These are phyloP conservation scores for Nymphaea colorata DNA, from an alignment of 164 flowering plant genomes.

Conservation along the genomic window DNA sequence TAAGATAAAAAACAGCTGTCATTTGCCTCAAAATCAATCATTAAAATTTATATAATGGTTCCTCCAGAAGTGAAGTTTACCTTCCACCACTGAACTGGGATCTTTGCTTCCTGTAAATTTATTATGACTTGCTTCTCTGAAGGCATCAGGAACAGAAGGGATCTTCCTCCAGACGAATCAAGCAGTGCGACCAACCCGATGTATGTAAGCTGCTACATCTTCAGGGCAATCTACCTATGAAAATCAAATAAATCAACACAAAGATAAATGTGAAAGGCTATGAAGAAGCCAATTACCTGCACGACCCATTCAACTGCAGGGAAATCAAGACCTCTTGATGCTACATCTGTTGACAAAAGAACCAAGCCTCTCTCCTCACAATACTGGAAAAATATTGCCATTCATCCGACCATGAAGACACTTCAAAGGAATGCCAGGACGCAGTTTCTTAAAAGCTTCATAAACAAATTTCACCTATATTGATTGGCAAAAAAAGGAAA, in stretches of 20 bases:
- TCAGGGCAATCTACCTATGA: constrained; percentile 87
- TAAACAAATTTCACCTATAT: constrained; percentile 70
- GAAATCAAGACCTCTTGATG: constrained; percentile 93
- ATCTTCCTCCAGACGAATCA: constrained; percentile 66
- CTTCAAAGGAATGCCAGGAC: constrained; percentile 85
- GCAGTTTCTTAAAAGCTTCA: constrained; percentile 84
- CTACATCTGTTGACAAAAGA: constrained; percentile 83
- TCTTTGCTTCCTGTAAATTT: constrained; percentile 52
- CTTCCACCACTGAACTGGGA: constrained; percentile 49
- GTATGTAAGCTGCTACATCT: constrained; percentile 78
- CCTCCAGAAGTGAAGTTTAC: constrained; percentile 16
- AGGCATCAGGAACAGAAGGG: constrained; percentile 66
- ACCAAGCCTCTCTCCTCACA: constrained; percentile 51
- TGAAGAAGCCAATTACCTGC: constrained; percentile 35
- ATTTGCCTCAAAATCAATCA: constrained; percentile 41
- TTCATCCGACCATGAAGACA: constrained; percentile 91
- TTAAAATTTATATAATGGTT: neutral
- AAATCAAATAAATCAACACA: neutral
- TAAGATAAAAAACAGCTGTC: neutral
- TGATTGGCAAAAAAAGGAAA: constrained; percentile 2
- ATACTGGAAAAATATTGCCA: constrained; percentile 60
- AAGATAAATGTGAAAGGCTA: neutral
- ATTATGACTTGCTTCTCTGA: constrained; percentile 73
- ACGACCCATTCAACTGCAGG: constrained; percentile 96
- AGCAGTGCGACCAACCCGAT: constrained; percentile 96